A percentile compares a stretch with the other conserved stretches of the same genome.
These are phyloP conservation scores for Phaffia australis DNA, from an alignment of 768 basidiomycete species.

Conservation along the genomic window DNA sequence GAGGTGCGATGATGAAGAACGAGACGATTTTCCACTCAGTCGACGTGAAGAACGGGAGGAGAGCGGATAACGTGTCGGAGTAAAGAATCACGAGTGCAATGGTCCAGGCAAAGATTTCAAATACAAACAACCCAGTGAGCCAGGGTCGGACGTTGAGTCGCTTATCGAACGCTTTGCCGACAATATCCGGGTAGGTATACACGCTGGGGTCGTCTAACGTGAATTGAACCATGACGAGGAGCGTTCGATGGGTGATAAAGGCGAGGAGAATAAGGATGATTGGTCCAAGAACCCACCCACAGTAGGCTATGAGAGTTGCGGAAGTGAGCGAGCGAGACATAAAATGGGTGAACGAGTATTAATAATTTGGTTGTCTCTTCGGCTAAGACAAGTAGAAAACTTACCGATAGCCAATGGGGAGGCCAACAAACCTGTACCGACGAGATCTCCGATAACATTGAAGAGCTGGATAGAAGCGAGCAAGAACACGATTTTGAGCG, in stretches of 20 bases:
- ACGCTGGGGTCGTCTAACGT: conserved; percentile 59
- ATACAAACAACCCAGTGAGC: conserved; percentile 53
- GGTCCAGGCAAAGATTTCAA: conserved; percentile 61
- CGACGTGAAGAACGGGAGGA: background rate
- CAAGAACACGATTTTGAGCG: background rate
- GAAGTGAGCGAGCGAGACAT: background rate
- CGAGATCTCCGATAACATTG: conserved; percentile 72
- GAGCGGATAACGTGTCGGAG: conserved; percentile 47
- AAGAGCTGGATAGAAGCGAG: conserved; percentile 33
- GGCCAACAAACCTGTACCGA: conserved; percentile 84
- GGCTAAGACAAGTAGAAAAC: background rate
- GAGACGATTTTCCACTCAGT: conserved; percentile 7
- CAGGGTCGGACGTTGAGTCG: conserved; percentile 43
- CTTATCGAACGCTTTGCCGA: conserved; percentile 66
- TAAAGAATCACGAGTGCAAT: conserved; percentile 48
- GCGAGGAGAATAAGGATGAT: conserved; percentile 65
- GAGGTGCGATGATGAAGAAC: conserved; percentile 58
- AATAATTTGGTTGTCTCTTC: background rate
- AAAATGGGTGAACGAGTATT: background rate
- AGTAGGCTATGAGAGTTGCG: conserved; percentile 54
- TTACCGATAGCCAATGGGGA: conserved; percentile 70
- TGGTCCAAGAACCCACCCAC: conserved; percentile 77
- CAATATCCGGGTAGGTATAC: conserved; percentile 80
- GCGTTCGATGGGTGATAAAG: conserved; percentile 79
- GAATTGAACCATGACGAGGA: conserved; percentile 70